Evolutionary conservation across 331 rosid genomes (phyloP).

Genomic region (Cydonia oblonga): DNA sequence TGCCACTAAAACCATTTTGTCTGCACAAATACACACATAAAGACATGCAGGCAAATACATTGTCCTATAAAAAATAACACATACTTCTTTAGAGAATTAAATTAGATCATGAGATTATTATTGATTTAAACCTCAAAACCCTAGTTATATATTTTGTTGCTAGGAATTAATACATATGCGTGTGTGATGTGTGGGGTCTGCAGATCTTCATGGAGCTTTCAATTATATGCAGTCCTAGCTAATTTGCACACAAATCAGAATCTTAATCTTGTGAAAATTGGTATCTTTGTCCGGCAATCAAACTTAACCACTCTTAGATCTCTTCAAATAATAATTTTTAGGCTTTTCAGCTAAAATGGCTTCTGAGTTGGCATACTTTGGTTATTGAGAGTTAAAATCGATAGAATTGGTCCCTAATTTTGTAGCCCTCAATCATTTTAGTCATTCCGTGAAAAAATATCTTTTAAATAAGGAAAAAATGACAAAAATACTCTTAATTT

Average conservation of each 20-base stretch:
- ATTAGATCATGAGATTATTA: not conserved
- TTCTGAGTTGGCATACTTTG: no score
- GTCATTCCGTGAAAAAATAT: no score
- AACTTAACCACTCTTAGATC: conserved; percentile 32
- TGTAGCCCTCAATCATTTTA: no score
- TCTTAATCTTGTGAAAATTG: conserved; percentile 72
- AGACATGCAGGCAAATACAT: not conserved
- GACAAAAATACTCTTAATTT: no score
- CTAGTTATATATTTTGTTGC: conserved; percentile 26
- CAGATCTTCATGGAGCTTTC: conserved; percentile 30
- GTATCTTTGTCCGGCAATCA: conserved; percentile 49
- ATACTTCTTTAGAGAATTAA: not conserved
- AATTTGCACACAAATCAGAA: conserved; percentile 45
- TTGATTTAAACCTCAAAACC: not conserved
- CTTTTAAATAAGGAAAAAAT: no score
- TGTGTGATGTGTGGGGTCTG: conserved; percentile 26
- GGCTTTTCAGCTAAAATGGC: no score
- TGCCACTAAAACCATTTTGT: not conserved
- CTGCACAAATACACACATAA: not conserved
- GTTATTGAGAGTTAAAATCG: no score
- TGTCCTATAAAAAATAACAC: not conserved
- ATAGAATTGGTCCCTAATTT: no score
- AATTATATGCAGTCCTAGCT: conserved; percentile 21
- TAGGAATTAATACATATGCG: conserved; percentile 5
- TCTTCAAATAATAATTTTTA: conserved; percentile 3